phyloP scores from a whole-genome alignment of 108 stramenopile species.

The Epithemia pelagica region DNA sequence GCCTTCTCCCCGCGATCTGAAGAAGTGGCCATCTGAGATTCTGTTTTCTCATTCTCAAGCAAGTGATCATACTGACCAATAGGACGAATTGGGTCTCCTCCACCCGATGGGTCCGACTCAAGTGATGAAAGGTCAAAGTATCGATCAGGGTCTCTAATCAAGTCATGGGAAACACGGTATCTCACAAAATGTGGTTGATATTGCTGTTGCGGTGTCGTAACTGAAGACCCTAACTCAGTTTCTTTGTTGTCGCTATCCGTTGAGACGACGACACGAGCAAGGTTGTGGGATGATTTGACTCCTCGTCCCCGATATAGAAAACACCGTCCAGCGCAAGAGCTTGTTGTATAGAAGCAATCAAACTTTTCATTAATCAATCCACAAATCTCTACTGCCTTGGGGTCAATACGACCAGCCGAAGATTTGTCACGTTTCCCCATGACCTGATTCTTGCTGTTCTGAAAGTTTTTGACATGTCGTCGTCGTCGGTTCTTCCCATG shows the following conservation, averaged over 20 bases:
- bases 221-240: not conserved
- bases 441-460: slow-evolving; percentile 57
- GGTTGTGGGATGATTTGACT: slow-evolving; percentile 44
- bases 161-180: slow-evolving; percentile 71
- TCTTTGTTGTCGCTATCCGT: not conserved
- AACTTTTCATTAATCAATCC: slow-evolving; percentile 58
- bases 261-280: not conserved
- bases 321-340: slow-evolving; percentile 71
- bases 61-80: slow-evolving; percentile 68
- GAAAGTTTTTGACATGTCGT: slow-evolving; percentile 36
- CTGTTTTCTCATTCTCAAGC: not conserved
- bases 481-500: not conserved
- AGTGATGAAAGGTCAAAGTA: slow-evolving; percentile 73
- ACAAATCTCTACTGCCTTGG: slow-evolving; percentile 75
- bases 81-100: slow-evolving; percentile 69
- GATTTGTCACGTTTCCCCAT: slow-evolving; percentile 80
- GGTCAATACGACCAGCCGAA: slow-evolving; percentile 77
- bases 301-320: slow-evolving; percentile 79
- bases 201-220: not conserved
- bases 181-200: slow-evolving; percentile 33
- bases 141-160: slow-evolving; percentile 43
- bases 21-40: no score
- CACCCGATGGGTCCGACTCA: slow-evolving; percentile 53
- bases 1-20: not conserved
- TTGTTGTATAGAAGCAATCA: slow-evolving; percentile 60